phyloP scores from a whole-genome alignment of 2,329 filamentous ascomycete species.

The Alternaria longipes region DNA sequence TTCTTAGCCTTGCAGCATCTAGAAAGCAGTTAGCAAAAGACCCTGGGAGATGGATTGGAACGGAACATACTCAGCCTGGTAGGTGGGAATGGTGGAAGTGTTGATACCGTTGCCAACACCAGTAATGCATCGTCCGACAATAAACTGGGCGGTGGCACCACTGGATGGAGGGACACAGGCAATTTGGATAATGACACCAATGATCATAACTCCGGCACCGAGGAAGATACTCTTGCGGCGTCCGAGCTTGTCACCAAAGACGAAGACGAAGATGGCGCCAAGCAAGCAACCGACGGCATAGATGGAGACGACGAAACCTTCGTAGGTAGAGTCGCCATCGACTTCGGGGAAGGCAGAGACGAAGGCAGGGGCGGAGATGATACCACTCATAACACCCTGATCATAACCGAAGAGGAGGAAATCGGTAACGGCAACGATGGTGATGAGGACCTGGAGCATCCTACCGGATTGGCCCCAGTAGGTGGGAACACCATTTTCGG shows the following conservation, averaged over 20 bases:
- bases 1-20: conserved; percentile 61
- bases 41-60: fast-evolving
- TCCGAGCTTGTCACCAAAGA: conserved; percentile 53
- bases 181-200: conserved; percentile 54
- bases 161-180: conserved; percentile 35
- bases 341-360: conserved; percentile 49
- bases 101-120: conserved; percentile 65
- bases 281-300: conserved; percentile 61
- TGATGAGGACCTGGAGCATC: conserved; percentile 44
- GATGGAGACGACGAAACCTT: conserved; percentile 61
- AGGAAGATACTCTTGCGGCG: conserved; percentile 55
- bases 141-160: conserved; percentile 59
- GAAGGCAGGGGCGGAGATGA: conserved; percentile 52
- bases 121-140: conserved; percentile 61
- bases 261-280: conserved; percentile 52
- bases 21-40: not conserved
- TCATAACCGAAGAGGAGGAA: conserved; percentile 62
- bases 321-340: conserved; percentile 45
- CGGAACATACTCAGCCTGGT: conserved; percentile 58
- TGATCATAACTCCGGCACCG: conserved; percentile 53
- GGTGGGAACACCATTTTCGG: conserved; percentile 37
- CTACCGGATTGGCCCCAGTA: conserved; percentile 44
- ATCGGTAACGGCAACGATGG: conserved; percentile 57
- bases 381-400: conserved; percentile 54
- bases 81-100: conserved; percentile 63